Evolutionary conservation across 768 basidiomycete genomes (phyloP).

Genomic region (Suillus discolor): DNA sequence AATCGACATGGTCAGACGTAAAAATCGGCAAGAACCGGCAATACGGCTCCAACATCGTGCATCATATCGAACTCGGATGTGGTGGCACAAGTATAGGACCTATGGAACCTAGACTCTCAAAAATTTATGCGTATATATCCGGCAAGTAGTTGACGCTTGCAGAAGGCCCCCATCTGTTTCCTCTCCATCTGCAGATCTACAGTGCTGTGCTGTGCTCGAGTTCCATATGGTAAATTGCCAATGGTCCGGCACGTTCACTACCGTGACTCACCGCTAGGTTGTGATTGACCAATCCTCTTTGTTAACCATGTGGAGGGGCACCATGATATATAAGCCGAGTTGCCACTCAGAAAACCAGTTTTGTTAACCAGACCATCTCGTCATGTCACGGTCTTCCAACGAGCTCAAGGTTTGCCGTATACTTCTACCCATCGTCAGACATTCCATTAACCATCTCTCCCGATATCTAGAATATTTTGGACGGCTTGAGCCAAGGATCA

Average conservation of each 20-base stretch:
- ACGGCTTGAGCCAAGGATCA: constrained; percentile 27
- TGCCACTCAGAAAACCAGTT: neutral
- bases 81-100: neutral
- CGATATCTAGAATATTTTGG: constrained; percentile 13
- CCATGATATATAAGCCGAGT: neutral
- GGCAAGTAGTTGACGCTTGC: neutral
- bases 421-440: neutral
- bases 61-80: no score
- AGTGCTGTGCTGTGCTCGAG: neutral
- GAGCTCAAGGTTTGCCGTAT: constrained; percentile 20
- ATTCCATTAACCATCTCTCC: neutral
- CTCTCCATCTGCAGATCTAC: neutral
- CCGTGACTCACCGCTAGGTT: no score
- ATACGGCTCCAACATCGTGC: neutral
- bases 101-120: neutral
- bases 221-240: no score
- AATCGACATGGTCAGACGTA: constrained; percentile 56
- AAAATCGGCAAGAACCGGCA: neutral
- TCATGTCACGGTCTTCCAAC: constrained; percentile 18
- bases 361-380: neutral
- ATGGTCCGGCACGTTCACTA: no score
- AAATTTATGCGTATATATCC: neutral
- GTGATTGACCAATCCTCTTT: no score
- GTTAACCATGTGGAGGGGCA: no score
- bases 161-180: neutral